These are phyloP conservation scores for Blastomyces parvus DNA, from an alignment of 2,329 filamentous ascomycete genomes.

Conservation along the genomic window DNA sequence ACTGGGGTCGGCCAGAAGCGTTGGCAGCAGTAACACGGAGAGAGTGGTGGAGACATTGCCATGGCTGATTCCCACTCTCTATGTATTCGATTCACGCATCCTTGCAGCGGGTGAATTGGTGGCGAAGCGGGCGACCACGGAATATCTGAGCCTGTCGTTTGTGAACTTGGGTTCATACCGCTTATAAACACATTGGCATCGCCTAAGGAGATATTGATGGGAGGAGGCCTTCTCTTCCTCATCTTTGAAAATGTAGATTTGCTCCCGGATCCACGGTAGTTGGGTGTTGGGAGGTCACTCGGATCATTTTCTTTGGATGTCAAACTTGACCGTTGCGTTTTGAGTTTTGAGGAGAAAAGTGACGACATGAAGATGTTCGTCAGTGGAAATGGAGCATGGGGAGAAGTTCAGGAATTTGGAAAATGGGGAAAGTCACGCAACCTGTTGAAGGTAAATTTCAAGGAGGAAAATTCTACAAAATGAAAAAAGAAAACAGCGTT, in stretches of 20 bases:
- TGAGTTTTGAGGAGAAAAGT: conserved; percentile 13
- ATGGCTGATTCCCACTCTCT: conserved; percentile 9
- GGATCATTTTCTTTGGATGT: conserved; percentile 6
- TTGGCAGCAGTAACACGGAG: background rate
- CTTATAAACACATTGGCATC: conserved; percentile 15
- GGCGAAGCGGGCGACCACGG: conserved; percentile 13
- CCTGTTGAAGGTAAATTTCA: background rate
- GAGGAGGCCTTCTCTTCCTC: conserved; percentile 15
- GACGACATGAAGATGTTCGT: conserved; percentile 9
- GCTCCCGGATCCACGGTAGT: conserved; percentile 3
- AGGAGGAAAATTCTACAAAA: background rate
- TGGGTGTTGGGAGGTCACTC: background rate
- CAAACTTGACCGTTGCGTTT: conserved; percentile 8
- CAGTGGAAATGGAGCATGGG: background rate
- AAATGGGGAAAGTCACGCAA: background rate
- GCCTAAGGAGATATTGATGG: conserved; percentile 16
- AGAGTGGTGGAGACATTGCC: background rate
- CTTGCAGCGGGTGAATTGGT: conserved; percentile 8
- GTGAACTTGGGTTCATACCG: conserved; percentile 8
- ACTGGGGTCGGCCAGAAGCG: background rate
- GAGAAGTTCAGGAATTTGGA: background rate
- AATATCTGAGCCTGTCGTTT: conserved; percentile 9
- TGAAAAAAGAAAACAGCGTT: background rate
- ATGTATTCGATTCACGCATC: conserved; percentile 11
- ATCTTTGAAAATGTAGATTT: conserved; percentile 15